These are phyloP conservation scores for Phialemoniopsis sp. DNA, from an alignment of 2,329 filamentous ascomycete genomes.

Conservation along the genomic window DNA sequence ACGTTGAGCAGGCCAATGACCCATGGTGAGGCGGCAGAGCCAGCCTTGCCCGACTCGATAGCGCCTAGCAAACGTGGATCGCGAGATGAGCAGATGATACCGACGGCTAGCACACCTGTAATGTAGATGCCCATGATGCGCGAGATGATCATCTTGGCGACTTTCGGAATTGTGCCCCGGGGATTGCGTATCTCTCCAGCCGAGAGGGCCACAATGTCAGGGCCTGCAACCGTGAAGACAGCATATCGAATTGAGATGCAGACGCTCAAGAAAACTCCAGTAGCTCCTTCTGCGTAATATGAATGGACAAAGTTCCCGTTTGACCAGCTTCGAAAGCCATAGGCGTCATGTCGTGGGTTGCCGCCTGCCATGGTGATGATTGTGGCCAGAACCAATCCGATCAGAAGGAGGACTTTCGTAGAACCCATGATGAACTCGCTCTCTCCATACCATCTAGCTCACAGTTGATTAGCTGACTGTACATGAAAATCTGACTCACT, in stretches of 20 bases:
- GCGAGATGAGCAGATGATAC: constrained; percentile 55
- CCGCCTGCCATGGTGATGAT: constrained; percentile 5
- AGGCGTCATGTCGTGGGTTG: constrained; percentile 1
- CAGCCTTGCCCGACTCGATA: constrained; percentile 45
- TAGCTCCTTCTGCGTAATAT: constrained; percentile 1
- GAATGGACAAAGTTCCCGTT: constrained; percentile 3
- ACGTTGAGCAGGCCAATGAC: constrained; percentile 52
- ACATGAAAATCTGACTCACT: no score
- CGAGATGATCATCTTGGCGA: no score
- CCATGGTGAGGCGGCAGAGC: constrained; percentile 46
- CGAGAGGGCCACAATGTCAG: no score
- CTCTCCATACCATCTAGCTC: constrained; percentile 27
- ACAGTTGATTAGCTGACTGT: no score
- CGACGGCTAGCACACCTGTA: constrained; percentile 40
- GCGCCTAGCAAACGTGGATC: constrained; percentile 50
- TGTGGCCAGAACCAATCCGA: constrained; percentile 7
- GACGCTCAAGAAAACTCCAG: constrained; percentile 2
- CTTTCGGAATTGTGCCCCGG: no score
- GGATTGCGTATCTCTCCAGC: no score
- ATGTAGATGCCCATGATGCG: no score
- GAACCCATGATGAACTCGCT: constrained; percentile 17
- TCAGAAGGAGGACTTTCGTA: constrained; percentile 13
- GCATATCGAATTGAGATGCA: no score
- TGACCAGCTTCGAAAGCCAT: constrained; percentile 9
- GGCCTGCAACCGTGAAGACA: no score